Evolutionary conservation across 164 flowering plant species (phyloP).

Genomic region (Vitis amurensis): DNA sequence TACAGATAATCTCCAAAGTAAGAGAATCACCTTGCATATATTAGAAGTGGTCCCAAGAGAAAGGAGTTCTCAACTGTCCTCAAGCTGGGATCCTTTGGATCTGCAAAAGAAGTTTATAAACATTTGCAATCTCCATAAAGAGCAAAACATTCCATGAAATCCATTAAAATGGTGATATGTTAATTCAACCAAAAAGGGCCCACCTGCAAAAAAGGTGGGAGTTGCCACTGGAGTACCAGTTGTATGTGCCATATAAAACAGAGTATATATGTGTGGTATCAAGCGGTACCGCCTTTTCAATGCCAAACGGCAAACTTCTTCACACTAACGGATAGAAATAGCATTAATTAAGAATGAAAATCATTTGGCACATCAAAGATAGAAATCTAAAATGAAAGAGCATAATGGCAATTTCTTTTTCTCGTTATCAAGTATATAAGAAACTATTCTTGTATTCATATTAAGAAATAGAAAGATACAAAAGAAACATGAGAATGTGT

Average conservation of each 20-base stretch:
- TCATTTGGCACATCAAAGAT: not conserved
- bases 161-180: not conserved
- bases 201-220: constrained; percentile 92
- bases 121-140: not conserved
- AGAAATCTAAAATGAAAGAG: not conserved
- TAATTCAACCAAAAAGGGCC: constrained; percentile 9
- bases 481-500: too few relatives aligned
- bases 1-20: not conserved
- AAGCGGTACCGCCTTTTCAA: constrained; percentile 84
- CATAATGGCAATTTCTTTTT: too few relatives aligned
- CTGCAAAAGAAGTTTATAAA: constrained; percentile 40
- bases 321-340: constrained; percentile 54
- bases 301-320: constrained; percentile 93
- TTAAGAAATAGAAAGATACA: too few relatives aligned
- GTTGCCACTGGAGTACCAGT: constrained; percentile 76
- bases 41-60: constrained; percentile 78
- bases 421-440: too few relatives aligned
- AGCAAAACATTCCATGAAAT: not conserved
- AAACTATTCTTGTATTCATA: too few relatives aligned
- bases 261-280: constrained; percentile 80
- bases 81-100: constrained; percentile 73
- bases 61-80: constrained; percentile 76
- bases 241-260: constrained; percentile 82
- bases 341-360: too few relatives aligned
- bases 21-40: constrained; percentile 65